phyloP scores from a whole-genome alignment of 805 yeast species.

The Barnettozyma vustinii region DNA sequence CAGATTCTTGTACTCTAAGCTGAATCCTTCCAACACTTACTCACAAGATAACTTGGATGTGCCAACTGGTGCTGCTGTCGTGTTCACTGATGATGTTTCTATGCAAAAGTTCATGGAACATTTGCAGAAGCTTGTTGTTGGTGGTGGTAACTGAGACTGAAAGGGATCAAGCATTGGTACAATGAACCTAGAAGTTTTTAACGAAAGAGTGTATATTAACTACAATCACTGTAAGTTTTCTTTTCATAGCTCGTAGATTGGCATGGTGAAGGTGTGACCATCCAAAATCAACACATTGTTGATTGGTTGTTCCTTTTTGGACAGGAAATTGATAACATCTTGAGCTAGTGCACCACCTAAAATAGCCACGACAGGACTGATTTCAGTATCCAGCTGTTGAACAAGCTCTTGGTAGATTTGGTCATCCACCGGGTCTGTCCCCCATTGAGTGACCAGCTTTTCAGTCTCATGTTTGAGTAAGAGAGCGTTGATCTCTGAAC shows the following conservation, averaged over 20 bases:
- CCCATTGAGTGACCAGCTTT: slow-evolving; percentile 33
- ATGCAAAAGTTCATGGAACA: slow-evolving; percentile 94
- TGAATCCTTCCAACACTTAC: slow-evolving; percentile 89
- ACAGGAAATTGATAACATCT: slow-evolving; percentile 78
- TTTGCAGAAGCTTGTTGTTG: slow-evolving; percentile 84
- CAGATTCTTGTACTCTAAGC: slow-evolving; percentile 87
- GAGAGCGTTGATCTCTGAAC: slow-evolving; percentile 18
- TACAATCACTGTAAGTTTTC: neutral
- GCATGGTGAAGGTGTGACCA: slow-evolving; percentile 67
- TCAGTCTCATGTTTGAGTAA: slow-evolving; percentile 28
- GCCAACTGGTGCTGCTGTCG: slow-evolving; percentile 61
- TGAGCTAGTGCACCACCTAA: slow-evolving; percentile 89
- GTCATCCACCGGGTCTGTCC: slow-evolving; percentile 36
- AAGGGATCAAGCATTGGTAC: neutral
- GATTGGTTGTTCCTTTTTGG: slow-evolving; percentile 71
- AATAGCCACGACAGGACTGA: slow-evolving; percentile 80
- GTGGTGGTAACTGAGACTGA: slow-evolving; percentile 10
- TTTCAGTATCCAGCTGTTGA: slow-evolving; percentile 53
- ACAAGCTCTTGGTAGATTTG: slow-evolving; percentile 37
- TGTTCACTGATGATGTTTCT: slow-evolving; percentile 93
- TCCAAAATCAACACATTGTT: slow-evolving; percentile 79
- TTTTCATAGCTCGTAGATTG: slow-evolving; percentile 52
- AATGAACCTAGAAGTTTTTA: neutral
- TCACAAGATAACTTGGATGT: slow-evolving; percentile 42
- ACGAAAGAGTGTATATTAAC: neutral